Base-by-base conservation (phyloP, 495 filamentous ascomycete genomes). In the Lentithecium fluviatile region DNA sequence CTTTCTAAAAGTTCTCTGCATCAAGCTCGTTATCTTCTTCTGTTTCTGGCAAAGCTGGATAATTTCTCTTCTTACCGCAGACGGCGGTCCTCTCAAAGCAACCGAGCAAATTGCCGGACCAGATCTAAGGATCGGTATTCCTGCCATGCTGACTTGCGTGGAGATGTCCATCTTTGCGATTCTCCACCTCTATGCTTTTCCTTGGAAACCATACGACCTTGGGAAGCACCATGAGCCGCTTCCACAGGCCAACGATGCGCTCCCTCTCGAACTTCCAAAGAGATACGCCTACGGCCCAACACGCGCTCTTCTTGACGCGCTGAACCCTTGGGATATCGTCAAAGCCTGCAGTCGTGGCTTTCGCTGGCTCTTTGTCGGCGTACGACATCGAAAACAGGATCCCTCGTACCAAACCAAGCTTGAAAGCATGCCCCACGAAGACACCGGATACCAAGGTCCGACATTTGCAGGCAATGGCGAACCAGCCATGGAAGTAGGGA, bases 1-100 rank as follows among this genome's bases (percentile, higher is more conserved):
- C 1, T 89, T 95, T 58, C 74, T 95, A 53, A 96, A 96, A 69
- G 82, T 96, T 8, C 62, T 90, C 2, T 88, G 90, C 57, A 95
- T 96, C 70, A 96, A 96, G 68, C 81, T 96, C 37, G 92, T 96
- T 64, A 94, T 96, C 71, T 96, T 96, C 79, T 79, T 96, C 55
- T 94, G 88, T 5, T 96, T 96, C 74, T 96, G 91, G 91, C 92
- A 96, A 70, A 52, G 47, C 23, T 45, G 52, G 24, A 17, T 58
- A 6, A 58, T 63, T 19, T 69, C 45, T 10, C 37, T 65, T 34
- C 54, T 69, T 6, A 48, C 48, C 1, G 29, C 19, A 12, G 47
- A 57, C 20, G 50, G 49, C n/a, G 62, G 57, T 8, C 50, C 62
- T 1, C 81, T 83, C 53, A 82, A 84, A 60, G 70, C 85, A 3